Base-by-base conservation (phyloP, 441 rosid genomes). In the Eruca vesicaria region DNA sequence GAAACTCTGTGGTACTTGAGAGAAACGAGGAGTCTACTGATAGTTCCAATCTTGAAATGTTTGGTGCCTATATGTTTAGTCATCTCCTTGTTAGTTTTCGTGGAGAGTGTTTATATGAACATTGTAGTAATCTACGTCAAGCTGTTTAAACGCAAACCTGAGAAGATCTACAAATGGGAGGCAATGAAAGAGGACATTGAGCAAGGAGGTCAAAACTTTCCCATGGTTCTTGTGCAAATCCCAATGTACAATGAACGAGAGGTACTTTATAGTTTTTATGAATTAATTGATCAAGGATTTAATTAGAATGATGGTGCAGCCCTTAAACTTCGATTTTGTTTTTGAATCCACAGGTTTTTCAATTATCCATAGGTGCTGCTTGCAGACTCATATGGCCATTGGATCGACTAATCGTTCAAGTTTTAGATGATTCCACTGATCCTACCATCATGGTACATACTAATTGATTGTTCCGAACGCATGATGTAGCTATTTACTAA, bases 161-260 rank as follows among this genome's bases (percentile, higher is more conserved):
- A 90, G 61, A 87, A 75, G 69, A 76, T 87, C 20, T 92, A 85
- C 83, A 84, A 82, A 78, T 90, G 90, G 90, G 88, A 92, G 66
- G 84, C 89, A 38, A 70, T 87, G 38, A 86, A 85, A 72, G 93
- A 92, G 43, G 95, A 90, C 73, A 71, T 88, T 15, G 97, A 92
- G 79, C 61, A 85, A 72, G 97, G 97, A 6, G 85, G 85, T 82
- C 84, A 81, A 26, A 80, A 81, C 31, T 84, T 87, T 78, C 97
- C 97, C 0, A 74, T 84, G 92, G 90, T 91, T 78, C 84, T 91
- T 28, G 93, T 91, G 33, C 97, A 91, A 85, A 87, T 91, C 82
- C 97, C 97, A 9, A 91, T 91, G 97, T 91, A 82, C 82, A 91
- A 91, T 36, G 97, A 91, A 74, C 71, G 87, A 81, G 96, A 92